Base-by-base conservation (phyloP, 2,329 filamentous ascomycete genomes). In the Thermothelomyces thermophilus region DNA sequence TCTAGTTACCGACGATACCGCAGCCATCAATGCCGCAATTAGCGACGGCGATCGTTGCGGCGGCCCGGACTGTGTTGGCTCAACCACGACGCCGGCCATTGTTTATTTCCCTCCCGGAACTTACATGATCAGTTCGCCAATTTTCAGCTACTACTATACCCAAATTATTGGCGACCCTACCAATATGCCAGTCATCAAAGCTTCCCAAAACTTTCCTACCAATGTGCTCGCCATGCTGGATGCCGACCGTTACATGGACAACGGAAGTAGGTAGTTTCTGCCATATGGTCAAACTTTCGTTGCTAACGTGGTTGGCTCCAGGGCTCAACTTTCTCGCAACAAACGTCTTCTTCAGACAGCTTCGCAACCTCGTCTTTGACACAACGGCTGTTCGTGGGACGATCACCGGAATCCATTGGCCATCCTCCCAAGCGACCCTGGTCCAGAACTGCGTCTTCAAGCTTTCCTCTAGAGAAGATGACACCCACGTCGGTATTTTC, bases 141-240 rank as follows among this genome's bases (percentile, higher is more conserved):
- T 91, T 53, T 68, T 87, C 43, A 79, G 85, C 65, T 82, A 83
- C 68, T 93, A 90, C 69, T 88, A 89, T 65, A 90, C 87, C 2
- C 84, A 88, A 64, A 74, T 91, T 54, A 74, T 89, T 26, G 86
- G 86, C 24, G 83, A 90, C 63, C 80, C 84, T 4, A 77, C 71
- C 22, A 64, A 76, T 54, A 72, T 77, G 56, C 70, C 84, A 9
- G 68, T 74, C 19, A 72, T 84, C 51, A 76, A 76, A 56, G 79
- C 76, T 2, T 67, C 72, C 1, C 53, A 72, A 0, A 67, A 63
- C 33, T 84, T 84, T 57, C 44, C 55, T 1, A 44, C 55, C 5
- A 55, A 54, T 22, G 70, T 63, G 26, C 67, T 73, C 16, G 72
- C 70, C 4, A 63, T 79, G 31, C 68, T 78, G 17, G 74, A 78